Base-by-base conservation (phyloP, 2,329 filamentous ascomycete genomes). In the Apiospora pterosperma region DNA sequence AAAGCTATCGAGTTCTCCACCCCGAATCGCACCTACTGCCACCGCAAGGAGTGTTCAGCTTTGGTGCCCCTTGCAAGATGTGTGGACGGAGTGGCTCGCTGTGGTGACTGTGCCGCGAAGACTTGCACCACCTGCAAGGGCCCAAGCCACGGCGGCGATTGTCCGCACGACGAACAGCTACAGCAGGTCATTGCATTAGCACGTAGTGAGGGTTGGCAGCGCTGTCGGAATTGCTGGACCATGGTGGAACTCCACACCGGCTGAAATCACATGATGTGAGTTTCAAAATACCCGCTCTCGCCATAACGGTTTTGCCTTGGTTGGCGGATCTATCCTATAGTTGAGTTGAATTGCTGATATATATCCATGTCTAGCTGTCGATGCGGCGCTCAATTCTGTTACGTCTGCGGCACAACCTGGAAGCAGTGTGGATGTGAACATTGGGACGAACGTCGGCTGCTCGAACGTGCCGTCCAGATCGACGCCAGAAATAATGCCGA, bases 251-350 rank as follows among this genome's bases (percentile, higher is more conserved):
- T 86, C 0, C 36, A 70, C 0, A n/a, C 39, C 0, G 86, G 86
- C 1, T 88, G 86, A 65, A 77, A 84, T 61, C 86, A 88, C 62
- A 88, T 88, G 4, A 84, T 66, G 85, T 88, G 68, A 70, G 82
- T 81, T 64, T 38, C 41, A 21, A 38, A 12, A 38, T 25, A 25
- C 42, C 11, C 16, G 42, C 36, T 23, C 2, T 10, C 7, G 23
- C 41, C n/a, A n/a, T n/a, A n/a, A n/a, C n/a, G n/a, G n/a, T n/a
- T n/a, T n/a, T n/a, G n/a, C n/a, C n/a, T n/a, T n/a, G n/a, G n/a
- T n/a, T n/a, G n/a, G n/a, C n/a, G n/a, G n/a, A n/a, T n/a, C n/a
- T n/a, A n/a, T n/a, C n/a, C n/a, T n/a, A n/a, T n/a, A n/a, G n/a
- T n/a, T n/a, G n/a, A n/a, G n/a, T n/a, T n/a, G n/a, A 23, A 7